Base-by-base conservation (phyloP, 352 stramenopile genomes). In the Globisporangium rhizosaccharum region DNA sequence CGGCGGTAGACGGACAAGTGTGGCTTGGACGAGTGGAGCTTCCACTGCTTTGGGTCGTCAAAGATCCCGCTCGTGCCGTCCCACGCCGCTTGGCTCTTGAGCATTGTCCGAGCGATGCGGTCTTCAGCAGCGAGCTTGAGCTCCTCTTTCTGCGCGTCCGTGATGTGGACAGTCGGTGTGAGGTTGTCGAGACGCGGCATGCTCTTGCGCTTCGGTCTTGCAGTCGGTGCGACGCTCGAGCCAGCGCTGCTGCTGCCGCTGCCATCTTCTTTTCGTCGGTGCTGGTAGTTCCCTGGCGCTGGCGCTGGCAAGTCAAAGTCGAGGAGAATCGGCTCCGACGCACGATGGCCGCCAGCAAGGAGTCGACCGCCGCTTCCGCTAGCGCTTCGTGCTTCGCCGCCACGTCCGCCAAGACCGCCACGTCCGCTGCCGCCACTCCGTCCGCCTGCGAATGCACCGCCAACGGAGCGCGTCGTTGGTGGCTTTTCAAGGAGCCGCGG, bases 51-150 rank as follows among this genome's bases (percentile, higher is more conserved):
- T 3, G 72, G 74, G 59, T 79, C 66, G 59, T 84, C 76, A 37
- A 84, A 81, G 53, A 87, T 82, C 53, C 80, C 74, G 57, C 78
- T 80, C 46, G 64, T 78, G 44, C 76, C 76, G 58, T 81, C 67
- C 76, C 76, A 86, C 41, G 76, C 76, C 4, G 76, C 76, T 50
- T 71, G 70, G 18, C 69, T 71, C 57, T 82, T 80, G 20, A 61
- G 59, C 52, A 84, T 61, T 36, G 62, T 67, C 28, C 57, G 56
- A 9, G 61, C 63, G 51, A 84, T 81, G 56, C 78, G 66, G 26
- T 28, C 54, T 49, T 86, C 74, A 1, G 73, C 67, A 30, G 69
- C 54, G 12, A 51, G 17, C 20, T 39, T 57, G 46, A 61, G 46
- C 46, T 39, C 60, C 2, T 20, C 26, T 1, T 48, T 56, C n/a